These are phyloP conservation scores for Russula sp. DNA, from an alignment of 768 basidiomycete species.

Conservation along the genomic window DNA sequence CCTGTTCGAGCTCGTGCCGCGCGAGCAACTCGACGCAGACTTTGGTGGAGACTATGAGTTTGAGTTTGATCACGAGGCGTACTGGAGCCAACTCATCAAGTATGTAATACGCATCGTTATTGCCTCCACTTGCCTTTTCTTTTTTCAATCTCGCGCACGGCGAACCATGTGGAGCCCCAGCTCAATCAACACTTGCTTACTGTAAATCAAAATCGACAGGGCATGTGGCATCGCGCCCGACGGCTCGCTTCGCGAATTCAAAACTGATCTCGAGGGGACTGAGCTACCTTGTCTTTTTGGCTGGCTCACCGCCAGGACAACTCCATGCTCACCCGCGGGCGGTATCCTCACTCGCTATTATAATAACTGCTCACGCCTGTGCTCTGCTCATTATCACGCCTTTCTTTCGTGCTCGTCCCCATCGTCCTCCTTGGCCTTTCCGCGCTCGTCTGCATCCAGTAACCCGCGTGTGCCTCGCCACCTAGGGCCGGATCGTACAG, in stretches of 20 bases:
- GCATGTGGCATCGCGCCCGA: slow-evolving; percentile 29
- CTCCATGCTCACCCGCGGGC: too few relatives aligned
- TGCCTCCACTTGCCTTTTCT: not conserved
- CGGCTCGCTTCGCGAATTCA: slow-evolving; percentile 23
- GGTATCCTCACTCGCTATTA: too few relatives aligned
- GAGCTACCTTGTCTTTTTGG: too few relatives aligned
- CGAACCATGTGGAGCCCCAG: not conserved
- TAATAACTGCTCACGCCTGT: too few relatives aligned
- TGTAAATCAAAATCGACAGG: slow-evolving; percentile 12
- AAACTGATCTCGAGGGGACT: too few relatives aligned
- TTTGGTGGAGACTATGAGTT: slow-evolving; percentile 74
- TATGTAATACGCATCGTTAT: slow-evolving; percentile 29
- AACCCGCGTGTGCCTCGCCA: too few relatives aligned
- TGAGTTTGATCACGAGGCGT: slow-evolving; percentile 63
- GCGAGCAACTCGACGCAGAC: slow-evolving; percentile 69
- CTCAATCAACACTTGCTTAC: not conserved
- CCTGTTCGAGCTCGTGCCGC: slow-evolving; percentile 65
- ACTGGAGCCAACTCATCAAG: slow-evolving; percentile 76
- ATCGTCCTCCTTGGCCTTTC: too few relatives aligned
- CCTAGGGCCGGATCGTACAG: slow-evolving; percentile 8
- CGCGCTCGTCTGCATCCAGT: too few relatives aligned
- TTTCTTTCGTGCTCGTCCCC: too few relatives aligned
- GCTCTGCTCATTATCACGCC: too few relatives aligned
- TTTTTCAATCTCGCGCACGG: not conserved
- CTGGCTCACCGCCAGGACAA: too few relatives aligned